Base-by-base conservation (phyloP, 257 asterid species). In the Nicotiana tabacum region DNA sequence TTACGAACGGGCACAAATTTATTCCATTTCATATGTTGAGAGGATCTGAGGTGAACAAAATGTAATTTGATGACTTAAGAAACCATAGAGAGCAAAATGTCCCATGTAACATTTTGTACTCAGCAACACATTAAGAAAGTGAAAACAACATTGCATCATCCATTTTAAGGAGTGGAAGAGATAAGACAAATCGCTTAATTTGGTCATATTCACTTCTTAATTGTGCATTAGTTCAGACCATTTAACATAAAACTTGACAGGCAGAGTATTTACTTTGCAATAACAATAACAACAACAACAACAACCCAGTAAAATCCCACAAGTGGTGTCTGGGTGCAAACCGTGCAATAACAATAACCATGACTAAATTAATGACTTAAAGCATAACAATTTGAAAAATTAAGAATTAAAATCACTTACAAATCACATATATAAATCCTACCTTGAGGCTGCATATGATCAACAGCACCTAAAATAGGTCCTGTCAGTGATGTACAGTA, bases 381-480 rank as follows among this genome's bases (percentile, higher is more conserved):
- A 74, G 24, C 62, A 48, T 24, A 27, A 4, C 62, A 12, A 70
- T 74, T 74, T 48, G 61, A 3, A 13, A 6, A 12, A 6, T 48
- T 18, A 12, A 7, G 16, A 2, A 6, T 12, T 35, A 43, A 48
- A 29, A 2, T 70, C 58, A 64, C 69, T 35, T 9, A 46, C 30
- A 43, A 12, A 61, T 53, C 67, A 29, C 32, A 17, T 9, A 32
- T 6, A 7, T 13, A 83, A 27, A 81, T 81, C 76, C 83, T 70
- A 94, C 99, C 99, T 93, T 94, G 90, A 87, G 99, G 92, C 78
- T 84, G 93, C 95, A 96, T 90, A 85, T 96, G 99, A 81, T 96
- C 97, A 82, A 96, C 98, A 37, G 93, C 89, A 43, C 98, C 98
- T 35, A 96, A 93, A 87, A 92, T 83, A 53, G 88, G 92, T 82